Evolutionary conservation across 257 asterid genomes (phyloP).

Genomic region (Asclepias syriaca): DNA sequence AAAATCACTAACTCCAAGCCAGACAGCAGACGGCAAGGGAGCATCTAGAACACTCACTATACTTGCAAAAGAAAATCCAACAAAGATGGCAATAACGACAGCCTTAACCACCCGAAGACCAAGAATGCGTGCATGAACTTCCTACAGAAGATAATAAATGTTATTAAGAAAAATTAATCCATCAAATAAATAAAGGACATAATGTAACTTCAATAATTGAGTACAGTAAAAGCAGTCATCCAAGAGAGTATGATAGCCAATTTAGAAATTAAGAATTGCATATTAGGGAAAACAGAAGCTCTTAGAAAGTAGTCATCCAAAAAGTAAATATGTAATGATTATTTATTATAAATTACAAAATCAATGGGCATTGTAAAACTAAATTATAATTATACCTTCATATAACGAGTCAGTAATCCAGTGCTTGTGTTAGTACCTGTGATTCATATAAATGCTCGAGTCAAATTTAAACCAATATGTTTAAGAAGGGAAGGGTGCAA

Average conservation of each 20-base stretch:
- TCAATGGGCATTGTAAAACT: background rate
- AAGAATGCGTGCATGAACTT: conserved; percentile 80
- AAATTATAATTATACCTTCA: conserved; percentile 53
- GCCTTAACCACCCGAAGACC: conserved; percentile 78
- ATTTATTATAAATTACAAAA: too few relatives aligned
- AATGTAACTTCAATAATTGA: background rate
- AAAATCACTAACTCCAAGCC: background rate
- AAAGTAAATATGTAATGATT: background rate
- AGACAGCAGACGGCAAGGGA: background rate
- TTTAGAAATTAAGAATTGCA: background rate
- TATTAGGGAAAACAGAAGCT: background rate
- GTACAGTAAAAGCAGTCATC: too few relatives aligned
- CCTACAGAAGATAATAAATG: conserved; percentile 33
- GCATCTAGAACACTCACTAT: conserved; percentile 48
- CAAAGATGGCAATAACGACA: conserved; percentile 64
- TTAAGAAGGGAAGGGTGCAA: background rate
- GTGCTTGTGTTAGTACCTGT: background rate
- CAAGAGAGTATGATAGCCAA: background rate
- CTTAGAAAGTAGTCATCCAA: background rate
- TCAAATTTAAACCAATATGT: conserved; percentile 26
- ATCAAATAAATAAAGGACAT: background rate
- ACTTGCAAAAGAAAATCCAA: conserved; percentile 80
- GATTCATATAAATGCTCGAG: conserved; percentile 21
- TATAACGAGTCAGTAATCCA: conserved; percentile 77
- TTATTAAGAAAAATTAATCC: background rate